Evolutionary conservation across 2,329 filamentous ascomycete species (phyloP).

Genomic region (Scleromitrula shiraiana): DNA sequence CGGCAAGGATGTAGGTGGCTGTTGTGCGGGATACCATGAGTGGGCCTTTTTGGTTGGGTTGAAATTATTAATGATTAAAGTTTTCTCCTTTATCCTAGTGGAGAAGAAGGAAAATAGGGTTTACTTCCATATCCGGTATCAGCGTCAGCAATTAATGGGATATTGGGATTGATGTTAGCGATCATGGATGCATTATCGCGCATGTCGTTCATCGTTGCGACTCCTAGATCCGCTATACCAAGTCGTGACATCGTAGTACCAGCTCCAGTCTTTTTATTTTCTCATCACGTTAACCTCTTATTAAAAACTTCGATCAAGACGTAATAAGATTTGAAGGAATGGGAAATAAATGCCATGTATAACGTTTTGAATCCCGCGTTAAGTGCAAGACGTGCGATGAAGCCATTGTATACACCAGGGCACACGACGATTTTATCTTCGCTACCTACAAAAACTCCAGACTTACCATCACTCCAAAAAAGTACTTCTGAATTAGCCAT

Average conservation of each 20-base stretch:
- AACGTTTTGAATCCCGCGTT: slow-evolving; percentile 54
- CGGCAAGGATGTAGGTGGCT: slow-evolving; percentile 33
- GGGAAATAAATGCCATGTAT: slow-evolving; percentile 44
- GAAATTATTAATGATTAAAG: background rate
- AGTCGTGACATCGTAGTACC: slow-evolving; percentile 41
- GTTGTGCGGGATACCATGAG: slow-evolving; percentile 35
- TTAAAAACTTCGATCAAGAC: background rate
- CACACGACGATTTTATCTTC: slow-evolving; percentile 41
- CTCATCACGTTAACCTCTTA: background rate
- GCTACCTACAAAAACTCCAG: slow-evolving; percentile 10
- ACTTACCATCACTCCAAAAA: no score
- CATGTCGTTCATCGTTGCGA: slow-evolving; percentile 46
- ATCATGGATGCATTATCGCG: slow-evolving; percentile 45
- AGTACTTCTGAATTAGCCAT: no score
- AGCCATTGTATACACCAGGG: slow-evolving; percentile 61
- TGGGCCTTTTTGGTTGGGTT: slow-evolving; percentile 9
- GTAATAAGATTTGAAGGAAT: background rate
- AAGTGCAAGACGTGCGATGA: slow-evolving; percentile 55
- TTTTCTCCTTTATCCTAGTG: background rate
- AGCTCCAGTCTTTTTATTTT: slow-evolving; percentile 37
- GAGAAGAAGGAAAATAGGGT: background rate
- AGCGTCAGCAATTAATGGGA: slow-evolving; percentile 42
- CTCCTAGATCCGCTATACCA: slow-evolving; percentile 42
- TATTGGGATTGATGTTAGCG: slow-evolving; percentile 39
- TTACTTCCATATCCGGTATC: slow-evolving; percentile 45